These are phyloP conservation scores for Dictyophora rubrovolvata DNA, from an alignment of 768 basidiomycete genomes.

Conservation along the genomic window DNA sequence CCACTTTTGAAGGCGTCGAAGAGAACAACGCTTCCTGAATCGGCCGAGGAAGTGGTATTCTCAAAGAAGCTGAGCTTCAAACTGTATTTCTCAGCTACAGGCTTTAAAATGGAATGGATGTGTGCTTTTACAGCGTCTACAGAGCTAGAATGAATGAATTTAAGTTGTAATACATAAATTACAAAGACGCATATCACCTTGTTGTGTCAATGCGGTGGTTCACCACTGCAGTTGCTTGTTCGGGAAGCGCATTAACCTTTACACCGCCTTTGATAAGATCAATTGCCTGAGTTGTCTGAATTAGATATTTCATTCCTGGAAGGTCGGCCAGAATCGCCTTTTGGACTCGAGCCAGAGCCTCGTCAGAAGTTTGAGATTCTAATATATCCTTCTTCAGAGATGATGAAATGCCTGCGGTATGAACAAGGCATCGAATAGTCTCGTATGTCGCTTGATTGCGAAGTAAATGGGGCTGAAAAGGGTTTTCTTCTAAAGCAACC, in stretches of 20 bases:
- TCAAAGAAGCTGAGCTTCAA: conserved; percentile 53
- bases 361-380: conserved; percentile 37
- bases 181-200: conserved; percentile 28
- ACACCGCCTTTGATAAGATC: conserved; percentile 52
- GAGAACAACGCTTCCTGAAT: conserved; percentile 40
- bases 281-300: conserved; percentile 69
- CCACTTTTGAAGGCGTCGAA: conserved; percentile 36
- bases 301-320: conserved; percentile 31
- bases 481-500: conserved; percentile 57
- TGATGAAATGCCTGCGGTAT: conserved; percentile 45
- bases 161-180: not conserved
- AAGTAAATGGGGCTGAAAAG: conserved; percentile 27
- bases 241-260: conserved; percentile 74
- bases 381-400: conserved; percentile 38
- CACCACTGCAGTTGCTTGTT: conserved; percentile 55
- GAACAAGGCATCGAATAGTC: conserved; percentile 52
- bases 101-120: conserved; percentile 32
- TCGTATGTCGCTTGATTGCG: conserved; percentile 32
- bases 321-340: conserved; percentile 29
- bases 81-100: conserved; percentile 43
- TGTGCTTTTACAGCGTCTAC: conserved; percentile 35
- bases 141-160: conserved; percentile 17
- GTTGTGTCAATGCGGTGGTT: conserved; percentile 62
- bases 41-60: conserved; percentile 22
- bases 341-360: conserved; percentile 42